Evolutionary conservation across 2,329 filamentous ascomycete genomes (phyloP), one percentile per base, ranked within the genome.

Genomic region (Penicillium sp.): DNA sequence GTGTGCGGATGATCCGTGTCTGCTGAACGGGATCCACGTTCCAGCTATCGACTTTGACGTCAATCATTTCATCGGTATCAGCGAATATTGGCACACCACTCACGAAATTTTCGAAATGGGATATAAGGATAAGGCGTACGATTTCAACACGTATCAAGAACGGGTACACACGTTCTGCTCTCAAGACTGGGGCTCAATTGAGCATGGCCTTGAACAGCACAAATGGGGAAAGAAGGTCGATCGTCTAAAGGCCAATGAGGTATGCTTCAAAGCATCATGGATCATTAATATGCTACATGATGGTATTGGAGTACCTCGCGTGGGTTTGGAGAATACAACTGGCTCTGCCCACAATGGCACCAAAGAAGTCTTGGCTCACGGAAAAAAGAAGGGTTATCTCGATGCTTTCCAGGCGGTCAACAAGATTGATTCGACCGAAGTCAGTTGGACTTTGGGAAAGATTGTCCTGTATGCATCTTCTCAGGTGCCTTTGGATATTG

Each of bases 251-350:
- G 92, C 92, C 5, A 84, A 88, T 60, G 87, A 96, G 68, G 89
- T 96, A 1, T 99, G 94, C 71, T 99, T 99, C 81, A 99, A 99
- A 72, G 92, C 94, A 0, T 94, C 91, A 5, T 99, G 95, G 94
- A 79, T 99, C 41, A 96, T 99, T 69, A 99, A 95, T 65, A 87
- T 99, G 67, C 80, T 99, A 4, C 93, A 99, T 67, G 90, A 97
- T 59, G 94, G 94, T 2, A 97, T 99, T 61, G 95, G 94, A 0
- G 86, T 99, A 47, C 95, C 95, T 5, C 84, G 92, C 47, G 80
- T 94, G 6, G 91, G 90, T 0, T 74, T 96, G 13, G 93, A 96
- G 63, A 78, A 84, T 18, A 79, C 81, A 0, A 70, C 74, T 9
- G 69, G 71, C 7, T 77, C 79, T 0, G 77, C 76, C 13, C 79